A percentile compares a stretch with the other conserved stretches of the same genome.
Conservation (phyloP, 768 basidiomycete genomes). For the Kwoniella sp. region DNA sequence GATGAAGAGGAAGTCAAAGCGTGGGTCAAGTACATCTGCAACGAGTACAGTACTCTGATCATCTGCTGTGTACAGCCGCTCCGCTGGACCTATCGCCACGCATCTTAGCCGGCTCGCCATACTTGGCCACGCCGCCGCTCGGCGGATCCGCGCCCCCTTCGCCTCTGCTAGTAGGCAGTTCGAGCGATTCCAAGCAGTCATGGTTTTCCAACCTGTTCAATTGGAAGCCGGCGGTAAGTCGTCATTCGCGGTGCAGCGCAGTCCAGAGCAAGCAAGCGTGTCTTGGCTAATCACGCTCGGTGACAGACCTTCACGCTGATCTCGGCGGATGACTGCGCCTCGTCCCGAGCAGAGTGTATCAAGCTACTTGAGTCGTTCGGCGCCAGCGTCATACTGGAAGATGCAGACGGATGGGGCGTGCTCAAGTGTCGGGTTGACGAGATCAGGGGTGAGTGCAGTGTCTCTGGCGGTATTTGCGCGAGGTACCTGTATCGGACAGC, state of each 20-base stretch:
- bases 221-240: conserved; percentile 59
- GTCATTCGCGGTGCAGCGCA: no score
- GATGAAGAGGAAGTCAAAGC: conserved; percentile 33
- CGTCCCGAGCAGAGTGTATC: conserved; percentile 70
- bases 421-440: conserved; percentile 76
- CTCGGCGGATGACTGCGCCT: conserved; percentile 53
- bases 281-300: not conserved
- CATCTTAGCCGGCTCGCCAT: conserved; percentile 25
- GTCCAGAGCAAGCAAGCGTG: no score
- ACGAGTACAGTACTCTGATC: not conserved
- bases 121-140: conserved; percentile 21
- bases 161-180: conserved; percentile 22
- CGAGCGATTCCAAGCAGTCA: conserved; percentile 56
- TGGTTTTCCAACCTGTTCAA: conserved; percentile 88
- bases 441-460: conserved; percentile 52
- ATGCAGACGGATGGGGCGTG: conserved; percentile 61
- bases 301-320: conserved; percentile 47
- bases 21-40: conserved; percentile 17
- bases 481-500: no score
- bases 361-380: conserved; percentile 70
- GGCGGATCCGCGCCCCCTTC: conserved; percentile 23
- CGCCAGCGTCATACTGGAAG: conserved; percentile 62
- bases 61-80: conserved; percentile 15
- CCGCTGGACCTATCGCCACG: conserved; percentile 31
- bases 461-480: not conserved